Evolutionary conservation across 805 yeast genomes (phyloP), one percentile per base, ranked within the genome.

Genomic region (Grigorovia humatica): DNA sequence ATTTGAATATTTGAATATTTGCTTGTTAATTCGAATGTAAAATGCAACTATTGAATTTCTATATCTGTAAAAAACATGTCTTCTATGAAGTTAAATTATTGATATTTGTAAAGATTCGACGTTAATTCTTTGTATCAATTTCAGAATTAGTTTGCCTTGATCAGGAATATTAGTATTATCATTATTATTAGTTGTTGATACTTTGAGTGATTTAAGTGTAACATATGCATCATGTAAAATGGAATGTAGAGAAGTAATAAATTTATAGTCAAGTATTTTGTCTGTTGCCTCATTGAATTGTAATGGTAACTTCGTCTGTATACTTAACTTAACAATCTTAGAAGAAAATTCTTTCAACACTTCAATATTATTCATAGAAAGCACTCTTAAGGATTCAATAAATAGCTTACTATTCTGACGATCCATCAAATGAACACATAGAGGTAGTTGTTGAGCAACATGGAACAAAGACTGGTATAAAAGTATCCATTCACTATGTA

Each of bases 401-500:
- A 38, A 38, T 7, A 38, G 17, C 18, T 38, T 38, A n/a, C 17
- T n/a, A 38, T 38, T n/a, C 17, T 12, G 4, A 3, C 13, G n/a
- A 13, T 38, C 17, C 17, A 38, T 2, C n/a, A 15, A 13, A 7
- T 15, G 42, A 38, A 7, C 3, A 38, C 18, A 38, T 12, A 15
- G 4, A 15, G 42, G 42, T 38, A 38, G 17, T 7, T 46, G 20
- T 38, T 46, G 35, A 15, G 66, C 59, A 23, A 53, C 49, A n/a
- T 58, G 54, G 49, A 59, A 65, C 35, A 66, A 48, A 6, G 67
- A 55, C 49, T 66, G 70, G 51, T 60, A 64, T 20, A 66, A 49
- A 2, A 60, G 55, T 4, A 64, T 51, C 2, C 54, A 42, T 32
- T 63, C 58, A 9, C 46, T 44, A 23, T 23, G 27, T 23, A 6